Evolutionary conservation across 2,329 filamentous ascomycete species (phyloP).

Genomic region (Pleurostoma richardsiae): DNA sequence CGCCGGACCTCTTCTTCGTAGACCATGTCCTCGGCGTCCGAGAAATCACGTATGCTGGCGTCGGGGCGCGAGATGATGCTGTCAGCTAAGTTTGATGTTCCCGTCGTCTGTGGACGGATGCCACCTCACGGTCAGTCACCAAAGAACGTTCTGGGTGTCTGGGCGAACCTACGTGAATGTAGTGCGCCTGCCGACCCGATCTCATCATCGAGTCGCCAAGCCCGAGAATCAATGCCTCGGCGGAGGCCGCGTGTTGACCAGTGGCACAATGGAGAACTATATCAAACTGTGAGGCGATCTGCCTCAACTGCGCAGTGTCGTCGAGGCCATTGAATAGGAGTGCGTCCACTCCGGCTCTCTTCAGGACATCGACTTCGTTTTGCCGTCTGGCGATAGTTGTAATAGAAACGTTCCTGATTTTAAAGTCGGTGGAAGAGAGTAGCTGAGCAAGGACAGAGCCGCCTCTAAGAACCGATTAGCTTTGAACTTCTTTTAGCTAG

Average conservation of each 20-base stretch:
- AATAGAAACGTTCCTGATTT: neutral
- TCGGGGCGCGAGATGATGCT: slow-evolving; percentile 26
- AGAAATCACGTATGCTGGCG: slow-evolving; percentile 26
- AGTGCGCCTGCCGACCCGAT: slow-evolving; percentile 25
- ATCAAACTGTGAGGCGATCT: slow-evolving; percentile 17
- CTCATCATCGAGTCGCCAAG: slow-evolving; percentile 29
- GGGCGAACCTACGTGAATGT: neutral
- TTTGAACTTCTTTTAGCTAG: no score
- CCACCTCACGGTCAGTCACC: neutral
- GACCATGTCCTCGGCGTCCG: slow-evolving; percentile 35
- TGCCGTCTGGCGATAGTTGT: slow-evolving; percentile 8
- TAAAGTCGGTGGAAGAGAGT: neutral
- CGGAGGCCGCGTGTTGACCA: slow-evolving; percentile 29
- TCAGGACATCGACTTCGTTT: slow-evolving; percentile 16
- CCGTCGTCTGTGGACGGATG: slow-evolving; percentile 24
- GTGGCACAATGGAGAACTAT: slow-evolving; percentile 37
- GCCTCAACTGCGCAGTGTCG: slow-evolving; percentile 13
- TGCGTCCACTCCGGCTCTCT: slow-evolving; percentile 11
- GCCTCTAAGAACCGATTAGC: neutral
- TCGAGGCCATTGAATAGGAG: slow-evolving; percentile 17
- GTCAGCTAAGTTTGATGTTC: slow-evolving; percentile 37
- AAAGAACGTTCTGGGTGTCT: neutral
- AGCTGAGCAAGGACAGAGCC: neutral
- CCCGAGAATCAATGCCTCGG: slow-evolving; percentile 34
- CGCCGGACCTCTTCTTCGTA: slow-evolving; percentile 31